These are phyloP conservation scores for Penicillium egyptiacum DNA, from an alignment of 495 filamentous ascomycete species.

Conservation along the genomic window DNA sequence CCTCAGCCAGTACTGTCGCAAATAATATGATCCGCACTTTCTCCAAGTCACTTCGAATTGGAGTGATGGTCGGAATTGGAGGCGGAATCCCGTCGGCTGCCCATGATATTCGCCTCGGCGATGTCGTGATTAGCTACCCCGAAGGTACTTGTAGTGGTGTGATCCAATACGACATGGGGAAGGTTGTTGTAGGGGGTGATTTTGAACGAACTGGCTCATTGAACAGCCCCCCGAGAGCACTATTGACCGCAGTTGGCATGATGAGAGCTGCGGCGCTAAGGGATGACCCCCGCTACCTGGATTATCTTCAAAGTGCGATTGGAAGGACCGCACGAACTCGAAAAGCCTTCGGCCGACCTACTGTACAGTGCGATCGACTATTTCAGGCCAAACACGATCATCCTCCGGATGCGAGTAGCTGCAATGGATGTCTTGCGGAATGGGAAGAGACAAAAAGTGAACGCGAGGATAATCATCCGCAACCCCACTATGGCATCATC, in stretches of 20 bases:
- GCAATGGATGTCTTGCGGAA: neutral
- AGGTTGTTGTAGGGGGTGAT: conserved; percentile 15
- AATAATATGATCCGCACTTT: conserved; percentile 30
- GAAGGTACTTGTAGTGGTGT: conserved; percentile 29
- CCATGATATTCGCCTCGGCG: conserved; percentile 37
- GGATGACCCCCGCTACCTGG: neutral
- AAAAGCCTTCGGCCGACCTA: no score
- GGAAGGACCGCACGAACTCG: no score
- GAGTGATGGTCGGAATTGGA: conserved; percentile 34
- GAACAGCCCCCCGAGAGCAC: conserved; percentile 31
- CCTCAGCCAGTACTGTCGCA: conserved; percentile 11
- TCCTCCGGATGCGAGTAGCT: no score
- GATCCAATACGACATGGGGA: conserved; percentile 44
- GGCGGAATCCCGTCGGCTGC: conserved; percentile 25
- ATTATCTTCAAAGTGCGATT: no score
- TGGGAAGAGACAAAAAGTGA: neutral
- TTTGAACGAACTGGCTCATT: conserved; percentile 32
- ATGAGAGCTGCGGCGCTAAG: conserved; percentile 13
- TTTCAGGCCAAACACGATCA: no score
- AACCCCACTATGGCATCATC: conserved; percentile 26
- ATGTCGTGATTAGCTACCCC: conserved; percentile 41
- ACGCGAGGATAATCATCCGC: conserved; percentile 16
- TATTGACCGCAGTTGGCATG: no score
- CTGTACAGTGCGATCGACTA: no score
- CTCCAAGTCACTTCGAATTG: conserved; percentile 36